Conservation (phyloP, 2,329 filamentous ascomycete genomes). For the Neodidymelliopsis sp. region DNA sequence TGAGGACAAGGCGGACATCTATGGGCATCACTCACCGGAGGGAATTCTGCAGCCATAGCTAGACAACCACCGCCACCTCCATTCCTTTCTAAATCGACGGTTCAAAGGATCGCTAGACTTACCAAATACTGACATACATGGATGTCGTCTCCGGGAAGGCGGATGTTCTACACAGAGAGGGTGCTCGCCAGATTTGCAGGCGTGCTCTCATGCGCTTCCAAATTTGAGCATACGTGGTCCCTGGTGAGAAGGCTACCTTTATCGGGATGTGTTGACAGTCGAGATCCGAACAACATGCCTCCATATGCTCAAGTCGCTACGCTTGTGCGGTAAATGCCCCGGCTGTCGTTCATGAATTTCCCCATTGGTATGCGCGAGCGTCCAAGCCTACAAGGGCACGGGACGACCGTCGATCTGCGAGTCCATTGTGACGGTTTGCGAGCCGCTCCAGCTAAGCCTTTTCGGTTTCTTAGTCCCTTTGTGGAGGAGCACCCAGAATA, state of each 20-base stretch:
- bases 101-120: no score
- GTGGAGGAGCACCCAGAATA: neutral
- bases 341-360: neutral
- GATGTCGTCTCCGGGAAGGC: no score
- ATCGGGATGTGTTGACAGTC: neutral
- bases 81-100: no score
- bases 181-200: no score
- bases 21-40: neutral
- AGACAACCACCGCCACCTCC: no score
- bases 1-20: neutral
- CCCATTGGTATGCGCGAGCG: neutral
- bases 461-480: neutral
- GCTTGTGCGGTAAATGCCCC: neutral
- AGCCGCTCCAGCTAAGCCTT: neutral
- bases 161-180: no score
- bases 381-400: neutral
- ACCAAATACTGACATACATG: no score
- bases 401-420: conserved; percentile 1
- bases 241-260: neutral
- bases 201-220: neutral
- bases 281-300: neutral
- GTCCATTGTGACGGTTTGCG: neutral
- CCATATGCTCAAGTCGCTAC: neutral
- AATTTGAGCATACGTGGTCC: neutral
- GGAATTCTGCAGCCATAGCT: no score